Percentiles rank a stretch among this genome's conserved stretches.
Conservation (phyloP, 1,284 basidiomycete species). For the Trametes sp. region DNA sequence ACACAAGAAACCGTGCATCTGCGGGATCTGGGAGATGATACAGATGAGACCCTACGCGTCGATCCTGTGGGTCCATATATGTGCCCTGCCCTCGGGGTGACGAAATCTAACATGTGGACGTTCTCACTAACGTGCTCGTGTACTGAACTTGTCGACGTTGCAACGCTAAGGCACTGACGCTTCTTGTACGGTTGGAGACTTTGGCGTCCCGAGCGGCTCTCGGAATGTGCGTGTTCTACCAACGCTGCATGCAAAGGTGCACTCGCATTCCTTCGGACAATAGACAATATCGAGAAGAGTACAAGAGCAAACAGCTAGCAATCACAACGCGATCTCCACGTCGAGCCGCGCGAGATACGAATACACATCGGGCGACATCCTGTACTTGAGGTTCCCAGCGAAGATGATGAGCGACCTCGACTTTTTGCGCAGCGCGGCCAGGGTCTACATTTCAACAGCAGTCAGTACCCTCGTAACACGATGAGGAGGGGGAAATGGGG, state of each 20-base stretch:
- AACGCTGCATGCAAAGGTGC: background rate
- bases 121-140: no score
- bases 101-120: no score
- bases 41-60: no score
- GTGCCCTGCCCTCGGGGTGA: background rate
- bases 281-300: conserved; percentile 7
- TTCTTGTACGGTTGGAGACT: no score
- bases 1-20: no score
- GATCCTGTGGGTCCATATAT: conserved; percentile 2
- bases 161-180: no score
- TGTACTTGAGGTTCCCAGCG: conserved; percentile 86
- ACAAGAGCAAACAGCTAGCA: conserved; percentile 15
- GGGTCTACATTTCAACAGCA: conserved; percentile 53
- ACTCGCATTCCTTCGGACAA: background rate
- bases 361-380: conserved; percentile 92
- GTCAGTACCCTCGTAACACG: conserved; percentile 18
- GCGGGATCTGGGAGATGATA: no score
- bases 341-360: conserved; percentile 83
- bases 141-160: no score
- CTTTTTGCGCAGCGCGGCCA: conserved; percentile 71
- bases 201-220: no score
- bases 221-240: no score
- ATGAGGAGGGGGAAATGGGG: background rate
- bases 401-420: conserved; percentile 87
- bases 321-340: conserved; percentile 77